Evolutionary conservation across 2,329 filamentous ascomycete species (phyloP).

Genomic region (Cladorrhinum sp.): DNA sequence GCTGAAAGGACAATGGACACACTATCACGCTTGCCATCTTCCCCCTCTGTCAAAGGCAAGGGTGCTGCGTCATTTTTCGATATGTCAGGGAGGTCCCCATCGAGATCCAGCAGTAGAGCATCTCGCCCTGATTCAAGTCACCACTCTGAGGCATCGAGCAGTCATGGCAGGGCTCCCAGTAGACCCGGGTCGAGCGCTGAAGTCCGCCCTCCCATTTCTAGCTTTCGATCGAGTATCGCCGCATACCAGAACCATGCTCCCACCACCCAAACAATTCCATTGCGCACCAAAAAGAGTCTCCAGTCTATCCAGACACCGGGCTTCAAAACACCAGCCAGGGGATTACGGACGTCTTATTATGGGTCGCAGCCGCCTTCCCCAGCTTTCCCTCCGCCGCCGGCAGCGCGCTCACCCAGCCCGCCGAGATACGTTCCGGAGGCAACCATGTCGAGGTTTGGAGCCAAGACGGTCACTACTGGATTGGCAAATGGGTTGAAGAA

Average conservation of each 20-base stretch:
- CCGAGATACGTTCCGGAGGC: conserved; percentile 34
- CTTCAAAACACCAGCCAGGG: conserved; percentile 27
- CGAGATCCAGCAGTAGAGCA: conserved; percentile 43
- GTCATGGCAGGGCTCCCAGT: conserved; percentile 49
- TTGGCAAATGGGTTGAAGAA: conserved; percentile 47
- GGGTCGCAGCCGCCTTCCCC: conserved; percentile 37
- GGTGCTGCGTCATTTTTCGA: conserved; percentile 69
- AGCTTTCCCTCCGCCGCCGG: conserved; percentile 28
- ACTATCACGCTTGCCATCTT: conserved; percentile 72
- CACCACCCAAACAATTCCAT: conserved; percentile 45
- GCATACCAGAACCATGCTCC: conserved; percentile 44
- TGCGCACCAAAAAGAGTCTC: conserved; percentile 34
- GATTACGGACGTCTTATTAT: conserved; percentile 27
- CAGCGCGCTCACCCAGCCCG: conserved; percentile 41
- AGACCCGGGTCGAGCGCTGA: conserved; percentile 55
- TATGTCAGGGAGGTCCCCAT: conserved; percentile 54
- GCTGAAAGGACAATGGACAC: conserved; percentile 86
- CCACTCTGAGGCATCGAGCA: conserved; percentile 58
- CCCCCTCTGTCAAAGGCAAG: conserved; percentile 65
- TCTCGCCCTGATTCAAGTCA: conserved; percentile 58
- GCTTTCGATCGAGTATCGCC: conserved; percentile 44
- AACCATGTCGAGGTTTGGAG: conserved; percentile 39
- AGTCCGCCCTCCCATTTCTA: conserved; percentile 41
- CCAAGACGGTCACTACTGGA: conserved; percentile 45
- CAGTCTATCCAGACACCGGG: conserved; percentile 37